Base-by-base conservation (phyloP, 495 filamentous ascomycete species). In the Talaromyces nanjingensis region DNA sequence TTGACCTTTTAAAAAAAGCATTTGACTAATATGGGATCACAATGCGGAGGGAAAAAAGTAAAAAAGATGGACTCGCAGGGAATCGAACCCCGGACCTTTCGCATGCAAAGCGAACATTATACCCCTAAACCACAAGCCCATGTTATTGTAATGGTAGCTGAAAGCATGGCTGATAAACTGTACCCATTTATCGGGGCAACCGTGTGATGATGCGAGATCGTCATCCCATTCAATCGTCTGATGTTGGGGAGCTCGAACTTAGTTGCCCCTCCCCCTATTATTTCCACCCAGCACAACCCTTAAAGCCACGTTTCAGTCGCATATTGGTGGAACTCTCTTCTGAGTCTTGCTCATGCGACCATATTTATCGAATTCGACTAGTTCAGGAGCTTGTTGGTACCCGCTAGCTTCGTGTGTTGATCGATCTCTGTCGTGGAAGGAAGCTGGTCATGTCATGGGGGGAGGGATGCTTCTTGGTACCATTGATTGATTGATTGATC, bases 251-350 rank as follows among this genome's bases (percentile, higher is more conserved):
- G 45, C 45, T 49, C 45, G 45, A 49, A 20, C n/a, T 56, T 45
- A 45, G 24, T 31, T 27, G 37, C 59, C 42, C 59, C 42, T 33
- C 59, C 59, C 59, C 59, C 59, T 61, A 61, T 61, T 61, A 61
- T 61, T 61, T 45, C 24, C 37, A 49, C 22, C 34, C 34, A 42
- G 24, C 34, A 25, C 20, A 5, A 27, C 0, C 42, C 34, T 45
- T 61, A 47, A 61, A 45, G 59, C 59, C 59, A 61, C 59, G 59
- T 61, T 45, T 61, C 59, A 20, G 5, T 61, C 24, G 18, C 57
- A 29, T 56, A 56, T 56, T 56, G 53, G 53, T 56, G 53, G 53
- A 56, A 56, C 18, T 54, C 24, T 22, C 16, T 7, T 31, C 29
- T 27, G 27, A 37, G 2, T 37, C 6, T 37, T 27, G 33, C 33